phyloP scores from a whole-genome alignment of 129 eudicot genomes.

The Erigeron canadensis region DNA sequence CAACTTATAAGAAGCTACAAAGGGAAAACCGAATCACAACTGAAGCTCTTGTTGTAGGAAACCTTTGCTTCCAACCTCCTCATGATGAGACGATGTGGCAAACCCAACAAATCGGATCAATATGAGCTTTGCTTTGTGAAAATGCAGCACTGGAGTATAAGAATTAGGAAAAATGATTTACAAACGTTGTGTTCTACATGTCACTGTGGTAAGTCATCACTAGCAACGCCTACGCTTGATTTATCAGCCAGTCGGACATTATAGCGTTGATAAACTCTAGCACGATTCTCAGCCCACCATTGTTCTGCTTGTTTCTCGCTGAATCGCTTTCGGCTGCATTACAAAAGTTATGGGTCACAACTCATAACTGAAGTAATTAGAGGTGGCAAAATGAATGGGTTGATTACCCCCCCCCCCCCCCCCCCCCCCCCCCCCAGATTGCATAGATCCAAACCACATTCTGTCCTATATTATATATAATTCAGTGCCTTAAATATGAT shows the following conservation, averaged over 20 bases:
- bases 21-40: constrained; percentile 26
- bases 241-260: constrained; percentile 66
- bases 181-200: constrained; percentile 6
- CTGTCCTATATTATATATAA: not conserved
- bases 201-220: constrained; percentile 47
- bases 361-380: not conserved
- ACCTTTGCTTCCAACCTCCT: constrained; percentile 32
- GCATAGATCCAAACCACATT: not conserved
- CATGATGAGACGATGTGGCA: constrained; percentile 36
- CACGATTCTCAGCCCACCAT: constrained; percentile 88
- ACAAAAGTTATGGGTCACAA: constrained; percentile 8
- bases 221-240: constrained; percentile 44
- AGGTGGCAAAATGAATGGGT: not conserved
- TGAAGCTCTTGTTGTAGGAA: constrained; percentile 32
- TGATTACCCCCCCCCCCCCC: too few relatives aligned
- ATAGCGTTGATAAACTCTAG: constrained; percentile 65
- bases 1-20: constrained; percentile 26
- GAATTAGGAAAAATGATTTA: constrained; percentile 8
- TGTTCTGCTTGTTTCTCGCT: constrained; percentile 88
- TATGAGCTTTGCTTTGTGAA: constrained; percentile 26
- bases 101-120: constrained; percentile 28
- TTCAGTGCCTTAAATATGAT: not conserved
- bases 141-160: constrained; percentile 3
- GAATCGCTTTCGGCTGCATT: constrained; percentile 77
- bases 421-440: too few relatives aligned